phyloP scores from a whole-genome alignment of 2,329 filamentous ascomycete genomes.

The Penicillium sp. region DNA sequence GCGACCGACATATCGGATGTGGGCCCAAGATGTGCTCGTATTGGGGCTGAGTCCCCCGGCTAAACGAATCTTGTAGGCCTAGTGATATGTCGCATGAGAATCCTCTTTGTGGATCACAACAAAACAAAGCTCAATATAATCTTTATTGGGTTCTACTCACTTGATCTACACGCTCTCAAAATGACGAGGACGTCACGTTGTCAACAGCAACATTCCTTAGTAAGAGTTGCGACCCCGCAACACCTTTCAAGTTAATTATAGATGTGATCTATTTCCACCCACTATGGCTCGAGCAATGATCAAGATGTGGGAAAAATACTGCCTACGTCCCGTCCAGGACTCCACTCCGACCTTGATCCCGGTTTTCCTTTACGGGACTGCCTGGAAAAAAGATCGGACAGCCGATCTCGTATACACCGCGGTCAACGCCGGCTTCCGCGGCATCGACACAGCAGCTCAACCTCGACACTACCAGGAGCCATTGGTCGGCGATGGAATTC shows the following conservation, averaged over 20 bases:
- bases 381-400: constrained; percentile 77
- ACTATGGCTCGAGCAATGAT: constrained; percentile 23
- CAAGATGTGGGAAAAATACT: constrained; percentile 34
- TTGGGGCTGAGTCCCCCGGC: too few relatives aligned
- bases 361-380: constrained; percentile 72
- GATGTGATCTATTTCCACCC: not conserved
- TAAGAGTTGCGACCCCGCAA: not conserved
- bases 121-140: too few relatives aligned
- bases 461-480: constrained; percentile 76
- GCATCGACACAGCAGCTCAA: constrained; percentile 76
- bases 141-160: not conserved
- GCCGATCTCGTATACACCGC: constrained; percentile 68
- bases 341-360: constrained; percentile 35
- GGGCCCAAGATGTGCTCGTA: too few relatives aligned
- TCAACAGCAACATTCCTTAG: not conserved
- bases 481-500: constrained; percentile 67
- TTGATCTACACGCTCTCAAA: not conserved
- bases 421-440: constrained; percentile 68
- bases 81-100: too few relatives aligned
- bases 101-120: too few relatives aligned
- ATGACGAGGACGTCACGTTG: not conserved
- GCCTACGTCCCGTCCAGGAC: constrained; percentile 27
- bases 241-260: not conserved
- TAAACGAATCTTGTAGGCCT: too few relatives aligned
- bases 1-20: too few relatives aligned